Evolutionary conservation across 495 filamentous ascomycete genomes (phyloP), one percentile per base, ranked within the genome.

Genomic region (Xylaria grammica): DNA sequence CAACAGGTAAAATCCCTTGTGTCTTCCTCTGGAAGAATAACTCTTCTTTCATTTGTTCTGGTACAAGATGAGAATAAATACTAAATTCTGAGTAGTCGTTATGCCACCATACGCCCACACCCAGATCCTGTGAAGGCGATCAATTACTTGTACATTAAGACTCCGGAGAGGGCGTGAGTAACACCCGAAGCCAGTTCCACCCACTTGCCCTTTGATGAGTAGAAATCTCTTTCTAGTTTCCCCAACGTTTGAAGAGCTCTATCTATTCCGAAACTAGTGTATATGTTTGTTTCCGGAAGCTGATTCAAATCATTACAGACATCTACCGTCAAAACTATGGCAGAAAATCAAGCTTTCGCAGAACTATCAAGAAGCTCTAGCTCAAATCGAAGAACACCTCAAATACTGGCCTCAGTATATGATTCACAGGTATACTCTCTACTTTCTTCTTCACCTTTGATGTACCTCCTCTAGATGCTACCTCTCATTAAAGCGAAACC

Each of bases 131-230:
- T 88, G 46, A 93, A 91, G 29, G 92, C 91, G 49, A 85, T 85
- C 24, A 88, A 98, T 69, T 98, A 97, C 78, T 89, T 99, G 59
- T 98, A 97, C 85, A 96, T 97, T 84, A 99, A 97, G 81, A 96
- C 93, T 3, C 85, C 94, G 68, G 66, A 62, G 27, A 29, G 38
- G 58, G 40, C 52, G 62, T 64, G 24, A 64, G 62, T 64, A 19
- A 46, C 3, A 27, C 11, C 36, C 8, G 2, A 46, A 32, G 10
- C 15, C 27, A 10, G n/a, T 44, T 48, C 24, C n/a, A 20, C 19
- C 7, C 10, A 32, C 40, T 7, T n/a, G 1, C 27, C 54, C 1
- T 4, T 9, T 40, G 19, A 1, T 17, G 26, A 38, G 17, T n/a
- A 38, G 11, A 29, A 26, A 9, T 26, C 3, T 38, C 1, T 44